Evolutionary conservation across 2,329 filamentous ascomycete genomes (phyloP).

Genomic region (Cordyceps cicadae): DNA sequence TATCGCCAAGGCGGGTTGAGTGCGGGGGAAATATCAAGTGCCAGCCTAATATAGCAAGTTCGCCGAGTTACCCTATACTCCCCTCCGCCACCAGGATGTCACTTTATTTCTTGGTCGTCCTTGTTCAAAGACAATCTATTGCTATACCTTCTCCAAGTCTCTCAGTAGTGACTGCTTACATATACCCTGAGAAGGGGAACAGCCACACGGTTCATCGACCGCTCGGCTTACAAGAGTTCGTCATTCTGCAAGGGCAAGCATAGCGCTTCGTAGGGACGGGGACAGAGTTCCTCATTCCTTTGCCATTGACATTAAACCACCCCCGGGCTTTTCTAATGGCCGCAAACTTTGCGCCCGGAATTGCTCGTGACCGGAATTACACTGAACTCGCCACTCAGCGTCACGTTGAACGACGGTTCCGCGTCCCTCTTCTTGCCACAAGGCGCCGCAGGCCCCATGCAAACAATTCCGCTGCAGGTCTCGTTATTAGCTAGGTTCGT

Average conservation of each 20-base stretch:
- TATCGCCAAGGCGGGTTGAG: not conserved
- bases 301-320: too few species aligned
- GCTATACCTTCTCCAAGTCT: too few species aligned
- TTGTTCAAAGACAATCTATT: too few species aligned
- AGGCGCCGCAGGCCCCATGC: slow-evolving; percentile 7
- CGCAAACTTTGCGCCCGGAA: not conserved
- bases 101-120: not conserved
- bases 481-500: too few species aligned
- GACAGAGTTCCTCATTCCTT: too few species aligned
- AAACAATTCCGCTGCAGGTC: slow-evolving; percentile 4
- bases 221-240: too few species aligned
- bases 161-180: too few species aligned
- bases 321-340: not conserved
- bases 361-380: not conserved
- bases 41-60: not conserved
- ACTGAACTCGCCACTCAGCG: not conserved
- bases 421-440: slow-evolving; percentile 4
- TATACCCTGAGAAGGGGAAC: too few species aligned
- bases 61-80: not conserved
- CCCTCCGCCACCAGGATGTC: not conserved
- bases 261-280: too few species aligned
- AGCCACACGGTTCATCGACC: too few species aligned
- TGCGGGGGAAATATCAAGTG: not conserved
- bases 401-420: not conserved
- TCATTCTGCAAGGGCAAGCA: too few species aligned